These are phyloP conservation scores for Arabidopsis arenosa DNA, from an alignment of 345 rosid species.

Conservation along the genomic window DNA sequence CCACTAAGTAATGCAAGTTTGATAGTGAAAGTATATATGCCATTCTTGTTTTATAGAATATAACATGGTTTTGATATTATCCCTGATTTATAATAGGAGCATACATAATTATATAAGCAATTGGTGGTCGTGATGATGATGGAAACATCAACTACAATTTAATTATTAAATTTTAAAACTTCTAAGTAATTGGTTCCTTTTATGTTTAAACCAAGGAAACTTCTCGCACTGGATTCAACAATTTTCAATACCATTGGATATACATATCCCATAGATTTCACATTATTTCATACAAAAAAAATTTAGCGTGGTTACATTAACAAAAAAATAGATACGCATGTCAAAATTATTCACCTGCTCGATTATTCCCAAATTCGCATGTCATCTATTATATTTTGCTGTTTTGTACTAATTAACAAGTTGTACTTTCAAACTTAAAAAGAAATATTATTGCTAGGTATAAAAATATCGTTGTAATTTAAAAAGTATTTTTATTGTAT, in stretches of 20 bases:
- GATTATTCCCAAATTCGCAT: not conserved
- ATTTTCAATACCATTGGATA: conserved; percentile 19
- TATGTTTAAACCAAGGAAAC: conserved; percentile 20
- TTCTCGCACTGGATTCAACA: not conserved
- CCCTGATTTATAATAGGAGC: conserved; percentile 19
- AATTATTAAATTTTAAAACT: conserved; percentile 16
- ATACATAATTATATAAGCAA: conserved; percentile 32
- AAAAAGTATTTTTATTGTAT: not conserved
- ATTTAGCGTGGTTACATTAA: not conserved
- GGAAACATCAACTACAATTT: conserved; percentile 39
- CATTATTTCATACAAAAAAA: not conserved
- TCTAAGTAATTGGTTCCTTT: not conserved
- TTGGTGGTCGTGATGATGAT: conserved; percentile 44
- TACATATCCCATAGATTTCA: conserved; percentile 23
- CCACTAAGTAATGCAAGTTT: conserved; percentile 45
- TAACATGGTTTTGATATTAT: conserved; percentile 16
- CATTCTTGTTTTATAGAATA: conserved; percentile 25
- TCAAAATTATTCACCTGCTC: not conserved
- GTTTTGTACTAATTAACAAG: not conserved
- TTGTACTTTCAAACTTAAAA: not conserved
- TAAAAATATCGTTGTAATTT: not conserved
- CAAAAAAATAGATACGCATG: not conserved
- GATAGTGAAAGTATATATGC: conserved; percentile 38
- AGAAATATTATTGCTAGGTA: not conserved
- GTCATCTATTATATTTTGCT: not conserved